phyloP scores from a whole-genome alignment of 2,329 filamentous ascomycete genomes.

The Teratosphaeria viscida region DNA sequence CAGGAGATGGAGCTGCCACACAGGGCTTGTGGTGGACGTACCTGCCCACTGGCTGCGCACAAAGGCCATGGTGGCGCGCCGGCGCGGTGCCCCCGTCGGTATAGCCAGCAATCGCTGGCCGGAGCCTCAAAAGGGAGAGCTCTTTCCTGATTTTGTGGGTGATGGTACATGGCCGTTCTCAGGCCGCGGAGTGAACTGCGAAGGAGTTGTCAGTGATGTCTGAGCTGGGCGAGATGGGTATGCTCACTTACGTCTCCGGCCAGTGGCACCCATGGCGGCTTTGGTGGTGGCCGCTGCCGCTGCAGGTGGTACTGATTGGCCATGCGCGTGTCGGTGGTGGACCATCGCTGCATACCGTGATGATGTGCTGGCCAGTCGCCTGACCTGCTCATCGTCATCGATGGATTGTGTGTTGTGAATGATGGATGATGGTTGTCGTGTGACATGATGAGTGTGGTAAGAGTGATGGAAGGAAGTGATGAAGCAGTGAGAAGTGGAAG shows the following conservation, averaged over 20 bases:
- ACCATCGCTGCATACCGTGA: too few species aligned
- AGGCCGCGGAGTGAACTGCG: background rate
- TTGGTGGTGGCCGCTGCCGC: background rate
- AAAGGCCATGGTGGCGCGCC: background rate
- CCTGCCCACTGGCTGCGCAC: background rate
- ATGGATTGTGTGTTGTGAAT: background rate
- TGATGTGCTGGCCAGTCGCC: too few species aligned
- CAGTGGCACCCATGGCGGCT: background rate
- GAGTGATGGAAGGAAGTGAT: background rate
- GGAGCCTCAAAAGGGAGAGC: background rate
- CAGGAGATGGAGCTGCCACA: too few species aligned
- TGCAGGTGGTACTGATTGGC: background rate
- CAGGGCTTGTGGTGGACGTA: background rate
- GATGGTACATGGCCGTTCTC: background rate
- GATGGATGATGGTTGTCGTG: background rate
- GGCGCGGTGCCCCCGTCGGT: too few species aligned
- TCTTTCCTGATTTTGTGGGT: background rate
- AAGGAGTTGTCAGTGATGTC: background rate
- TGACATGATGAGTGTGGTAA: background rate
- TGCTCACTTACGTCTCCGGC: background rate
- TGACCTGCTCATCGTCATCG: too few species aligned
- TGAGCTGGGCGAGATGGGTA: background rate
- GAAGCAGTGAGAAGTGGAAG: background rate
- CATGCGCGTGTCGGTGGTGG: background rate
- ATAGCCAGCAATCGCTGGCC: background rate